These are phyloP conservation scores for Xylaria sp. DNA, from an alignment of 2,329 filamentous ascomycete species.

Conservation along the genomic window DNA sequence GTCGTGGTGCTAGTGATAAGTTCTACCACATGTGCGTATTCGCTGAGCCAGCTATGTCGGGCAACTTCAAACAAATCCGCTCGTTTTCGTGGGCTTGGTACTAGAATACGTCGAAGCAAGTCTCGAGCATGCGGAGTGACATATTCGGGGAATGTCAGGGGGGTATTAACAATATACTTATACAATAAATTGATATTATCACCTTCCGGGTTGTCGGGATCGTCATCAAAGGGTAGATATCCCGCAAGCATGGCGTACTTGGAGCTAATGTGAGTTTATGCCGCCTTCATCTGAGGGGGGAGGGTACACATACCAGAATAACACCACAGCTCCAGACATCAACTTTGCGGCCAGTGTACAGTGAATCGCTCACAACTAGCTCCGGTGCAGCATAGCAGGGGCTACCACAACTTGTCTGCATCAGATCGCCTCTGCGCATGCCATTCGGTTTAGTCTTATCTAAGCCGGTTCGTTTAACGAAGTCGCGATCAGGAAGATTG, in stretches of 20 bases:
- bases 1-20: slow-evolving; percentile 97
- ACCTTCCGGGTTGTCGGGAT: slow-evolving; percentile 96
- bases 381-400: slow-evolving; percentile 98
- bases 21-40: slow-evolving; percentile 94
- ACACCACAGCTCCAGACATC: slow-evolving; percentile 99
- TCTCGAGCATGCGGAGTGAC: slow-evolving; percentile 96
- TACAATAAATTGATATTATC: slow-evolving; percentile 99
- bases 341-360: slow-evolving; percentile 97
- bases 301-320: slow-evolving; percentile 74
- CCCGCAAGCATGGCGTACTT: slow-evolving; percentile 99
- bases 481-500: slow-evolving; percentile 84
- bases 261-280: slow-evolving; percentile 27
- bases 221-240: slow-evolving; percentile 96
- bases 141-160: slow-evolving; percentile 97
- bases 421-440: slow-evolving; percentile 85
- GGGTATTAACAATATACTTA: slow-evolving; percentile 98
- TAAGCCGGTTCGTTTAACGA: slow-evolving; percentile 83
- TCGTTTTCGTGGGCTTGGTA: slow-evolving; percentile 91
- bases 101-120: slow-evolving; percentile 87
- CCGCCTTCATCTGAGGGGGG: slow-evolving; percentile 25
- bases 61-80: slow-evolving; percentile 97
- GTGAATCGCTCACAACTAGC: slow-evolving; percentile 93
- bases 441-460: slow-evolving; percentile 79
- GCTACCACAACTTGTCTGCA: slow-evolving; percentile 98
- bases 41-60: slow-evolving; percentile 95